Evolutionary conservation across 768 basidiomycete genomes (phyloP).

Genomic region (Rhodotorula paludigena): DNA sequence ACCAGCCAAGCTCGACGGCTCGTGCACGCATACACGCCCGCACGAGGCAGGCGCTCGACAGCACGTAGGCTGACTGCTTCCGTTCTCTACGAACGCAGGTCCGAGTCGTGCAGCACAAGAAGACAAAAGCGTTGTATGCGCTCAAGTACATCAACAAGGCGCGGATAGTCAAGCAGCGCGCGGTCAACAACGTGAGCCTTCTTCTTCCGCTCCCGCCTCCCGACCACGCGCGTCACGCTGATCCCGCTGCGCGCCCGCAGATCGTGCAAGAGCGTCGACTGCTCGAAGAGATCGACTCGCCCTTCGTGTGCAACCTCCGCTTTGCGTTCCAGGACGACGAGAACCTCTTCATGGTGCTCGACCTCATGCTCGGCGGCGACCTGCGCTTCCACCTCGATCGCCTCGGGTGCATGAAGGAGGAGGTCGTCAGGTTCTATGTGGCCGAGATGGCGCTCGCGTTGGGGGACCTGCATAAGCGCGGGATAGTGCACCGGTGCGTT

Average conservation of each 20-base stretch:
- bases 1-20: background rate
- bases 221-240: background rate
- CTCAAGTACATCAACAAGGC: constrained; percentile 98
- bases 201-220: background rate
- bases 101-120: constrained; percentile 93
- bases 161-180: constrained; percentile 54
- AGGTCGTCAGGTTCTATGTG: constrained; percentile 59
- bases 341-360: constrained; percentile 93
- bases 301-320: constrained; percentile 44
- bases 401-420: constrained; percentile 42
- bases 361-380: constrained; percentile 61
- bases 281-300: constrained; percentile 72
- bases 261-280: constrained; percentile 88
- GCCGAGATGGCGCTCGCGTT: constrained; percentile 84
- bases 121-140: constrained; percentile 80
- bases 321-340: constrained; percentile 97
- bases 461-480: constrained; percentile 82
- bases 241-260: constrained; percentile 52
- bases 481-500: constrained; percentile 91
- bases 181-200: constrained; percentile 36
- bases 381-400: constrained; percentile 56
- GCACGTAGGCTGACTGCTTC: background rate
- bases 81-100: too few species aligned
- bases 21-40: background rate
- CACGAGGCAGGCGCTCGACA: background rate